Base-by-base conservation (phyloP, 208 protist genomes). In the Acanthamoeba quina region DNA sequence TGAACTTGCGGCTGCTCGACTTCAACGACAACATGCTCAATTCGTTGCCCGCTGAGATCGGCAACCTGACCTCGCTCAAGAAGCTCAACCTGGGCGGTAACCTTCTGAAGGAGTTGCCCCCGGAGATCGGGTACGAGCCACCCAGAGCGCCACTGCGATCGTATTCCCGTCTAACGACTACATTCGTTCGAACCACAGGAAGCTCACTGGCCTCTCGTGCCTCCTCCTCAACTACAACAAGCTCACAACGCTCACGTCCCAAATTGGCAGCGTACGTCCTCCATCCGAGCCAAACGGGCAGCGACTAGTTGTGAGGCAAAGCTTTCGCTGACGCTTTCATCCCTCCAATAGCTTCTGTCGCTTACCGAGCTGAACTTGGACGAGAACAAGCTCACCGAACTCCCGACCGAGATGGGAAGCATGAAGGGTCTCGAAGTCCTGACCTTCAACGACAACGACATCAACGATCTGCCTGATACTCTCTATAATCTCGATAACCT, bases 351-450 rank as follows among this genome's bases (percentile, higher is more conserved):
- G 54, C 94, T 95, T 47, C 24, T 62, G 31, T 62, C 94, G 54
- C 90, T 95, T 13, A 66, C 70, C 31, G 91, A 95, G 91, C 94
- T 95, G 52, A 90, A 95, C 47, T 70, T 95, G 26, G 94, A 95
- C 68, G 94, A 95, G 52, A 95, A 95, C 92, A 92, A 95, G 62
- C 72, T 95, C 70, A 68, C 93, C 47, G 76, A 80, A 52, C 83
- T 95, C 17, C 94, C 94, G 31, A 26, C 24, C 29, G 58, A 74
- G 54, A 76, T 95, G 58, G 92, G 94, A 26, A 41, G 47, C 37
- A 72, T 95, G 90, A 66, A 49, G n/a, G 21, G n/a, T 11, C 60
- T 95, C 34, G 52, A 66, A n/a, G 49, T 82, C 10, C 72, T 95
- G 44, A 94, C 90, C 60, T 95, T 95, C 89, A 62, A 91, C 54